Evolutionary conservation across 192 early-diverging fungal species (phyloP).

Genomic region (Coemansia sp.): DNA sequence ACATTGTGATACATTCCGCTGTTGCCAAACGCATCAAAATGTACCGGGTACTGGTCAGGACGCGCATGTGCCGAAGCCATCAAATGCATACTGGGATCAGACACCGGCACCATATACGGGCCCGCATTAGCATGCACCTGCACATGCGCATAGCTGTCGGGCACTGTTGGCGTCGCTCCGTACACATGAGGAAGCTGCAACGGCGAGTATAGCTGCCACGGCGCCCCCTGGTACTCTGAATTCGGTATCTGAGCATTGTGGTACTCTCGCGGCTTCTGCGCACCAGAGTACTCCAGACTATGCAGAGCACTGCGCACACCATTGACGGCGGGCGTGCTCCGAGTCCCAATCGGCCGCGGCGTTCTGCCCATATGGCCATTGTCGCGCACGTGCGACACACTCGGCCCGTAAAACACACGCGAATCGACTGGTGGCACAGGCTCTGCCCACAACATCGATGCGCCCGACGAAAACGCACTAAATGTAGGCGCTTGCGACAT

Average conservation of each 20-base stretch:
- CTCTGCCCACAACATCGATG: conserved; percentile 35
- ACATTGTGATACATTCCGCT: too few species aligned
- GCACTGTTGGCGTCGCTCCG: too few species aligned
- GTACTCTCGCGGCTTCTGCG: neutral
- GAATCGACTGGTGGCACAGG: neutral
- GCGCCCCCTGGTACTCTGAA: neutral
- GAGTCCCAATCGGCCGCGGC: conserved; percentile 41
- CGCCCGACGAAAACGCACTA: conserved; percentile 24
- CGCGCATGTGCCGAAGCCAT: neutral
- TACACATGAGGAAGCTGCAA: neutral
- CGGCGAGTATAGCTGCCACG: neutral
- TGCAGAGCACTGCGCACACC: conserved; percentile 12
- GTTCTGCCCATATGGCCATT: neutral
- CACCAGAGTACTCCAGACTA: neutral
- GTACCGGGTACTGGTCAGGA: neutral
- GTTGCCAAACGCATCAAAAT: neutral
- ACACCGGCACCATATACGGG: neutral
- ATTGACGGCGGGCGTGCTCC: conserved; percentile 15
- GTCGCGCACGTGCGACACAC: conserved; percentile 17
- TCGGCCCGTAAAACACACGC: neutral
- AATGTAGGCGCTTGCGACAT: conserved; percentile 5
- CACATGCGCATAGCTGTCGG: neutral
- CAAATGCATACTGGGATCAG: neutral
- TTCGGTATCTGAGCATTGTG: too few species aligned
- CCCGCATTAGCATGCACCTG: neutral